Evolutionary conservation across 2,329 filamentous ascomycete genomes (phyloP).

Genomic region (Aureobasidium musti): DNA sequence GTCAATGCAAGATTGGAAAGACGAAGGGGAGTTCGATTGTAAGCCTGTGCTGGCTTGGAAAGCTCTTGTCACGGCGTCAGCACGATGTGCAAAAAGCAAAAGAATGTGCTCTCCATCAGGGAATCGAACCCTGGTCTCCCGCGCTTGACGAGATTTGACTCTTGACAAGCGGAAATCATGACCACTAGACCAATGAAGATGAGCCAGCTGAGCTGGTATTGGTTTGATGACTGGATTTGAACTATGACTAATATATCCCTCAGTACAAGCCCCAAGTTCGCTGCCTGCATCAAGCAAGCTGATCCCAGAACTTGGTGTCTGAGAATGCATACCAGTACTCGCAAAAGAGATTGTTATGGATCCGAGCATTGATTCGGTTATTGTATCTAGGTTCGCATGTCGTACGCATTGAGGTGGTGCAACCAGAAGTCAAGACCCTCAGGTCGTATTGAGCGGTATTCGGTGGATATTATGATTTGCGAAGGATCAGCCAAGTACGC

Average conservation of each 20-base stretch:
- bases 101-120: slow-evolving; percentile 4
- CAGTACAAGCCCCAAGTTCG: no score
- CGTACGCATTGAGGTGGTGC: no score
- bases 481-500: background rate
- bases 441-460: background rate
- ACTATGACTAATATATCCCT: background rate
- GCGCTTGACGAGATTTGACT: slow-evolving; percentile 32
- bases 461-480: background rate
- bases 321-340: background rate
- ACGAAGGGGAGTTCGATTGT: no score
- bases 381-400: background rate
- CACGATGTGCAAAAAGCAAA: background rate
- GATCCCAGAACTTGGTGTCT: no score
- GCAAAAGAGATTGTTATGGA: background rate
- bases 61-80: no score
- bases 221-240: background rate
- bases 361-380: no score
- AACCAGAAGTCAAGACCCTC: background rate
- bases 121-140: slow-evolving; percentile 32
- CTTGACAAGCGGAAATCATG: slow-evolving; percentile 26
- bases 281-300: no score
- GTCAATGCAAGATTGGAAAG: no score
- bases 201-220: slow-evolving; percentile 21
- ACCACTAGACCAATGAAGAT: slow-evolving; percentile 28
- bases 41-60: no score